A percentile compares a stretch with the other conserved stretches of the same genome.
phyloP scores from a whole-genome alignment of 1,284 basidiomycete genomes.

The Coniferiporia sulphurascens region DNA sequence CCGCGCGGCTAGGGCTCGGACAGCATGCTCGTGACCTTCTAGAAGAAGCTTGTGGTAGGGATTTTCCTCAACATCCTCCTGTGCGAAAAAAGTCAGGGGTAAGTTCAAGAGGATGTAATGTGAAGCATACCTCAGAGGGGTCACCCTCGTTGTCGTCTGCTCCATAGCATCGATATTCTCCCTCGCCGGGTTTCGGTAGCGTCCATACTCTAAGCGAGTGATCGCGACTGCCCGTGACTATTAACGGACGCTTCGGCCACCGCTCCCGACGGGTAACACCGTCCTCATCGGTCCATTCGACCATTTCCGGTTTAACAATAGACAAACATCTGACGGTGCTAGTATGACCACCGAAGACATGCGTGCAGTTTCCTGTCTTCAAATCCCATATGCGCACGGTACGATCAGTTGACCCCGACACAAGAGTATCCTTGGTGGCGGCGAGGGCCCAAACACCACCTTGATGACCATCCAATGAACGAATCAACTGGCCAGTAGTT shows the following conservation, averaged over 20 bases:
- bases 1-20: conserved; percentile 86
- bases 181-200: conserved; percentile 73
- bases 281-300: conserved; percentile 60
- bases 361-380: conserved; percentile 72
- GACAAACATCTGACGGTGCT: conserved; percentile 88
- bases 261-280: conserved; percentile 60
- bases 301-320: conserved; percentile 84
- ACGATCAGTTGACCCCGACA: conserved; percentile 91
- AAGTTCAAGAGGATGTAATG: conserved; percentile 10
- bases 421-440: conserved; percentile 78
- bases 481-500: conserved; percentile 67
- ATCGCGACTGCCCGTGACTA: conserved; percentile 92
- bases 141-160: conserved; percentile 65
- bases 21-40: conserved; percentile 86
- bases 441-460: conserved; percentile 95
- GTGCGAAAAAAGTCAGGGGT: conserved; percentile 13
- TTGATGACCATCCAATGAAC: conserved; percentile 82
- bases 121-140: conserved; percentile 53
- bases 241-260: conserved; percentile 82
- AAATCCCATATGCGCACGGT: conserved; percentile 94
- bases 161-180: conserved; percentile 68
- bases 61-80: conserved; percentile 78
- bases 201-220: conserved; percentile 89
- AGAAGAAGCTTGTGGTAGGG: conserved; percentile 85
- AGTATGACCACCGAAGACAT: conserved; percentile 91